Conservation (phyloP, 2,329 filamentous ascomycete species). For the Tolypocladium inflatum region DNA sequence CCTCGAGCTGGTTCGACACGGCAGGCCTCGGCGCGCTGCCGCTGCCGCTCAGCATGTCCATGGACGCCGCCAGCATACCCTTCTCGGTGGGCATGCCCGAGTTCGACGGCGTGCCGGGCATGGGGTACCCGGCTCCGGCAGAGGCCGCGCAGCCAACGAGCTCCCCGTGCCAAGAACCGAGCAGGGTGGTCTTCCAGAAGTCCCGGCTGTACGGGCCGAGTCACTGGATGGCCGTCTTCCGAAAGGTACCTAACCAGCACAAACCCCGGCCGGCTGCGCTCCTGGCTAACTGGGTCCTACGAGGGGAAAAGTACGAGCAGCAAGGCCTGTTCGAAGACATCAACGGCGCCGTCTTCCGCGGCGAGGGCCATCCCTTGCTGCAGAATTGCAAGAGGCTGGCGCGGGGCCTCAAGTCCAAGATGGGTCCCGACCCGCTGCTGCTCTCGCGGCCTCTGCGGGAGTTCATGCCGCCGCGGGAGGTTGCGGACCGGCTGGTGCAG, state of each 20-base stretch:
- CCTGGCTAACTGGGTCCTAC: background rate
- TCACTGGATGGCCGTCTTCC: background rate
- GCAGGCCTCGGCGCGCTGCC: background rate
- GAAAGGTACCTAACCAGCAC: background rate
- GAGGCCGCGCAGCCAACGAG: background rate
- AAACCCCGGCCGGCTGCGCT: too few relatives aligned
- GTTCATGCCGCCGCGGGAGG: background rate
- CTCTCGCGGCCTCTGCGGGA: background rate
- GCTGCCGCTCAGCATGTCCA: background rate
- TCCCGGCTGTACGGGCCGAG: background rate
- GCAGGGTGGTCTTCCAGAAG: background rate
- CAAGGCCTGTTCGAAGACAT: background rate
- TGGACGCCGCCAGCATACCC: background rate
- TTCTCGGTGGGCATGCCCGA: background rate
- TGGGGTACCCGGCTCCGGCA: background rate
- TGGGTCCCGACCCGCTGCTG: background rate
- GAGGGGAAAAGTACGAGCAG: background rate
- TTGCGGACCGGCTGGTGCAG: background rate
- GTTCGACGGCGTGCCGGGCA: background rate
- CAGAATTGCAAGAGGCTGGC: background rate
- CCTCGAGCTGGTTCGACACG: background rate
- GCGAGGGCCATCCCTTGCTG: background rate
- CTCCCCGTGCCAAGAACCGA: background rate
- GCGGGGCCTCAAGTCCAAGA: background rate
- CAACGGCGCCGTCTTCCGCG: background rate